phyloP scores from a whole-genome alignment of 1,139 yeast genomes.

The Candida sp. region DNA sequence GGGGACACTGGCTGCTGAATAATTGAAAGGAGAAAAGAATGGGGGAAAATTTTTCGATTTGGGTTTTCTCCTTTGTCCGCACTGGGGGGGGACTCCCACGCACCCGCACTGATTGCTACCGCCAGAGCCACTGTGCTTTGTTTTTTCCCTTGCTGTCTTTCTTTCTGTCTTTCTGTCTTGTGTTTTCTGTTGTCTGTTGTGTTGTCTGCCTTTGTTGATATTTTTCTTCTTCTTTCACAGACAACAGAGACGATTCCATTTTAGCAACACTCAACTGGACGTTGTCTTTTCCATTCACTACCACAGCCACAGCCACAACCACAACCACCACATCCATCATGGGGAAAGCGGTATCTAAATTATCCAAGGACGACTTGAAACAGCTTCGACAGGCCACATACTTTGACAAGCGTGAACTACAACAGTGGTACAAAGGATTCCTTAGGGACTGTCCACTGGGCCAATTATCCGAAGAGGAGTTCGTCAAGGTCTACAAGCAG shows the following conservation, averaged over 20 bases:
- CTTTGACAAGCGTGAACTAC: slow-evolving; percentile 92
- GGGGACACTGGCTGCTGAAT: not conserved
- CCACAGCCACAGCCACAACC: not conserved
- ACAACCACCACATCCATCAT: slow-evolving; percentile 33
- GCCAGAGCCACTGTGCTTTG: not conserved
- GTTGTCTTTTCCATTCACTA: not conserved
- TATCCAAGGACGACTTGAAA: slow-evolving; percentile 89
- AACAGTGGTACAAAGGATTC: slow-evolving; percentile 98
- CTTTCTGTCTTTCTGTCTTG: not conserved
- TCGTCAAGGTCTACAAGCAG: slow-evolving; percentile 91
- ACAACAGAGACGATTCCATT: not conserved
- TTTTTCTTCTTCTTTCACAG: not conserved
- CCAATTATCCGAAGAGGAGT: slow-evolving; percentile 84
- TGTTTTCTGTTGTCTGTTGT: not conserved
- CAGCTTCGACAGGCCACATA: slow-evolving; percentile 86
- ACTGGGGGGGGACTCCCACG: not conserved
- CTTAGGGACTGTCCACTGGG: slow-evolving; percentile 95
- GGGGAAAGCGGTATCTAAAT: slow-evolving; percentile 96
- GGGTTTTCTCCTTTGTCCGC: not conserved
- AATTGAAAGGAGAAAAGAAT: not conserved
- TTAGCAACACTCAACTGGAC: not conserved
- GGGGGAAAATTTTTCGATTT: slow-evolving; percentile 3
- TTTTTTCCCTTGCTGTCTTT: not conserved
- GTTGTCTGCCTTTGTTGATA: not conserved
- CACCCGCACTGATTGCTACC: not conserved